These are phyloP conservation scores for Rhododendron molle DNA, from an alignment of 148 eudicot species.

Conservation along the genomic window DNA sequence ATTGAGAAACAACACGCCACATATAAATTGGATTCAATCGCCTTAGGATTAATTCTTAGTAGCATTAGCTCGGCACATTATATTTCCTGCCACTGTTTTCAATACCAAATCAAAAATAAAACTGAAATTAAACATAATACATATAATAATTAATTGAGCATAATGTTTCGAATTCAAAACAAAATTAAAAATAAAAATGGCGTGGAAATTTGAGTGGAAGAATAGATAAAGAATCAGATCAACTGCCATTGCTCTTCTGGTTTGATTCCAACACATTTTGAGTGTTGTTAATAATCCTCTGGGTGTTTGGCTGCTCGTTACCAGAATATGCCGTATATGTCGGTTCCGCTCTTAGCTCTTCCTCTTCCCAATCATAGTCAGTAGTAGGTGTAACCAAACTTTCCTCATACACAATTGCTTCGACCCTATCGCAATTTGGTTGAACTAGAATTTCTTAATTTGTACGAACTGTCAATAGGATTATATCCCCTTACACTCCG, in stretches of 20 bases:
- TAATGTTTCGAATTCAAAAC: too few species aligned
- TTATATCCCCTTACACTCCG: neutral
- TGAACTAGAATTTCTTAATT: neutral
- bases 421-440: neutral
- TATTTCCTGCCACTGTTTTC: neutral
- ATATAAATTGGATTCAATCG: too few species aligned
- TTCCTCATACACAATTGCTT: too few species aligned
- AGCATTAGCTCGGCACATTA: neutral
- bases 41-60: too few species aligned
- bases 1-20: too few species aligned
- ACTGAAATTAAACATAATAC: too few species aligned
- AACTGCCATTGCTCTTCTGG: too few species aligned
- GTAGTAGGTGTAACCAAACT: neutral
- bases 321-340: neutral
- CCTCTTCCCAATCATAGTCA: neutral
- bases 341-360: neutral
- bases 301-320: neutral
- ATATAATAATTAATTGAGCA: neutral
- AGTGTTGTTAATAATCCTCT: neutral
- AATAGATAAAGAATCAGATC: neutral
- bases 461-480: neutral
- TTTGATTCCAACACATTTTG: too few species aligned
- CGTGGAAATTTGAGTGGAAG: neutral
- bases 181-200: too few species aligned
- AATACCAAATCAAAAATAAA: neutral